Percentiles rank a stretch among this genome's conserved stretches.
Conservation (phyloP, 495 filamentous ascomycete species). For the Neurospora sp. region DNA sequence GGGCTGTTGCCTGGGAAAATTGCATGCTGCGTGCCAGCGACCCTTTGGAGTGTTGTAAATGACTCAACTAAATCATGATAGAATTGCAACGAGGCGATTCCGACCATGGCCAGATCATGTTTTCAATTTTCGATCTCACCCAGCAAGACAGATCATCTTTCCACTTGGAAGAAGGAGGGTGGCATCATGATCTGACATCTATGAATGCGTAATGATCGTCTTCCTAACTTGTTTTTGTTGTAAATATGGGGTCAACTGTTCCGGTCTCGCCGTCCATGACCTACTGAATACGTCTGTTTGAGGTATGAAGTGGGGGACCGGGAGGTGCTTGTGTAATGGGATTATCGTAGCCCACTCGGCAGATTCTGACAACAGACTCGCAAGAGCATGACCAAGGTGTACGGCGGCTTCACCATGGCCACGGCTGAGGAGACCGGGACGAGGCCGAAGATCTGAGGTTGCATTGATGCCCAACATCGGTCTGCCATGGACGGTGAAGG, state of each 20-base stretch:
- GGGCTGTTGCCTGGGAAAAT: neutral
- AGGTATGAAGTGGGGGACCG: neutral
- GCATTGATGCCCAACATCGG: conserved; percentile 8
- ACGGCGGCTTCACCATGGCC: neutral
- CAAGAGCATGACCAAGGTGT: neutral
- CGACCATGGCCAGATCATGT: neutral
- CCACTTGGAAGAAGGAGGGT: neutral
- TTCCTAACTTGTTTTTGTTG: neutral
- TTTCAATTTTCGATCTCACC: neutral
- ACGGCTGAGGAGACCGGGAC: neutral
- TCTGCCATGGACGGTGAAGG: neutral
- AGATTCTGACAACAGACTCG: neutral
- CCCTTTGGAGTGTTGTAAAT: neutral
- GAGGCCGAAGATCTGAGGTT: conserved; percentile 9
- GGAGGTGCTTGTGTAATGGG: neutral
- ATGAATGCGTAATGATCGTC: neutral
- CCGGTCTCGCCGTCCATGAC: neutral
- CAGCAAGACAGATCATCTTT: neutral
- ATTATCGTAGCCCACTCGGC: neutral
- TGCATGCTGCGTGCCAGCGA: neutral
- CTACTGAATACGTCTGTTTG: neutral
- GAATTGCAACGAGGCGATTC: neutral
- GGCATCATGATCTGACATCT: neutral
- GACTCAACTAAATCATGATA: neutral
- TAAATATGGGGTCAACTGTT: neutral